Percentiles rank a stretch among this genome's conserved stretches.
phyloP scores from a whole-genome alignment of 1,284 basidiomycete species.

The Moesziomyces globuligerus region DNA sequence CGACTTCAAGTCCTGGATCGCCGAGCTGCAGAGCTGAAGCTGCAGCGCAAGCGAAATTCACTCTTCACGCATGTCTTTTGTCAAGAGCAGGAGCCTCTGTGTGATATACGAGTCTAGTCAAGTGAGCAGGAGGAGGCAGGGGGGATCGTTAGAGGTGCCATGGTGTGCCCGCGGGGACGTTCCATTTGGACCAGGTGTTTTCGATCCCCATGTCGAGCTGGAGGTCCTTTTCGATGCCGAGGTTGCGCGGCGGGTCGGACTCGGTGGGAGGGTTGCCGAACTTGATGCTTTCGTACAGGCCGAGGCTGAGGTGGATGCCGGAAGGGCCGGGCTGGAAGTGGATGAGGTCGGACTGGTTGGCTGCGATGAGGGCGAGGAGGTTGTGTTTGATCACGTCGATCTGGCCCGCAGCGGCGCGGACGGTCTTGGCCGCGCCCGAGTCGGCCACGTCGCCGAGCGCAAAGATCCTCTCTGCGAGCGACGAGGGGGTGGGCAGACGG shows the following conservation, averaged over 20 bases:
- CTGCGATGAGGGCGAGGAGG: conserved; percentile 26
- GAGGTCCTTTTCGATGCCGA: conserved; percentile 27
- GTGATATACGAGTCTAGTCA: background rate
- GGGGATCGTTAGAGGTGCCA: conserved; percentile 26
- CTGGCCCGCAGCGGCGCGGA: conserved; percentile 36
- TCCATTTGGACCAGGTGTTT: conserved; percentile 16
- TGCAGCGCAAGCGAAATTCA: conserved; percentile 1
- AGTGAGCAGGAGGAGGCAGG: background rate
- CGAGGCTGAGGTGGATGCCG: conserved; percentile 36
- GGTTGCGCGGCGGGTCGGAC: conserved; percentile 7
- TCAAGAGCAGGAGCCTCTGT: no score
- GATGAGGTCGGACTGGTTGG: background rate
- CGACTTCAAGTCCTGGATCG: conserved; percentile 43
- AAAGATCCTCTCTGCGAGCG: conserved; percentile 13
- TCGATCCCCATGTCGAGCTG: conserved; percentile 35
- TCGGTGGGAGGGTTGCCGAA: conserved; percentile 31
- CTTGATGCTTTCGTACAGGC: conserved; percentile 40
- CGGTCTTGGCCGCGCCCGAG: conserved; percentile 39
- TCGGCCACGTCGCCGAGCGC: conserved; percentile 43
- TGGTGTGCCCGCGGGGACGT: conserved; percentile 34
- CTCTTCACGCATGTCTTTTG: no score
- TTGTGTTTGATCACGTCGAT: conserved; percentile 36
- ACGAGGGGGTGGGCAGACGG: background rate
- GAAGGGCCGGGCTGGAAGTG: conserved; percentile 19
- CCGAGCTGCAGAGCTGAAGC: conserved; percentile 18